Evolutionary conservation across 2,329 filamentous ascomycete genomes (phyloP).

Genomic region (Aspergillus amoenus): DNA sequence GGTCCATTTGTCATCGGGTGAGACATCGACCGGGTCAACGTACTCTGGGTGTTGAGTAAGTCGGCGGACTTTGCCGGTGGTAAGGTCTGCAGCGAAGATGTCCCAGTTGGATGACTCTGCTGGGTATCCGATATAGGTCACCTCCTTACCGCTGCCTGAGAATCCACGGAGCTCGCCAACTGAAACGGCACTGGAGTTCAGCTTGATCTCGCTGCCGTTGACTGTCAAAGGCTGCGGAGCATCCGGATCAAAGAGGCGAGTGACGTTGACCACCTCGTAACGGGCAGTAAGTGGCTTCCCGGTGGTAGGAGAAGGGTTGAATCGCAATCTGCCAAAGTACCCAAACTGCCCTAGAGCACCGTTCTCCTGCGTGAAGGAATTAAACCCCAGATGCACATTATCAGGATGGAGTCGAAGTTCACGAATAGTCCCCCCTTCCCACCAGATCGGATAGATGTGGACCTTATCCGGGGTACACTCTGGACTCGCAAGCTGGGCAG

Average conservation of each 20-base stretch:
- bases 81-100: background rate
- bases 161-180: constrained; percentile 40
- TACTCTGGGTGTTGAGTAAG: background rate
- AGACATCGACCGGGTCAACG: background rate
- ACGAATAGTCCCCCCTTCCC: background rate
- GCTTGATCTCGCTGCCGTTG: constrained; percentile 24
- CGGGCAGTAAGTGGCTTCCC: constrained; percentile 30
- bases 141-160: background rate
- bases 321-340: constrained; percentile 42
- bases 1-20: constrained; percentile 45
- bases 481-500: constrained; percentile 31
- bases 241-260: constrained; percentile 30
- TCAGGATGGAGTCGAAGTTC: background rate
- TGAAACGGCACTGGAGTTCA: background rate
- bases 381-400: background rate
- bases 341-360: constrained; percentile 16
- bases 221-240: constrained; percentile 19
- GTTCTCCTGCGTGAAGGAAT: background rate
- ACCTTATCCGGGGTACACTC: constrained; percentile 38
- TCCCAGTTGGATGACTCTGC: background rate
- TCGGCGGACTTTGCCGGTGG: background rate
- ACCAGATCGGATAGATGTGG: constrained; percentile 42
- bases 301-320: constrained; percentile 36
- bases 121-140: background rate
- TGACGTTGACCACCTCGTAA: constrained; percentile 46